Percentiles rank a stretch among this genome's conserved stretches.
Evolutionary conservation across 805 yeast genomes (phyloP).

Genomic region (Wickerhamomyces queroliae): DNA sequence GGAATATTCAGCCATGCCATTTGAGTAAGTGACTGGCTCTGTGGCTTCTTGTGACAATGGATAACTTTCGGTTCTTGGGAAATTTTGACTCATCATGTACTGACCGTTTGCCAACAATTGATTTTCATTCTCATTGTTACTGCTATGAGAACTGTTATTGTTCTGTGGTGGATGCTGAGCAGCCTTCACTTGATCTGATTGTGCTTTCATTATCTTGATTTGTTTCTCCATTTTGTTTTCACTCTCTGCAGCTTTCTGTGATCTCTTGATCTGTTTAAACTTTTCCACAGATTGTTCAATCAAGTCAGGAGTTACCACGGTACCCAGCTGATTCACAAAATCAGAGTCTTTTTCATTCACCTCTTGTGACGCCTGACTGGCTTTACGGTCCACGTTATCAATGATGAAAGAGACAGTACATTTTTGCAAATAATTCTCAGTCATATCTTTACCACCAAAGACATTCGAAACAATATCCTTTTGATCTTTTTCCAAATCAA

Average conservation of each 20-base stretch:
- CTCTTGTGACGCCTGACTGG: slow-evolving; percentile 4
- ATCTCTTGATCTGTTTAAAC: slow-evolving; percentile 2
- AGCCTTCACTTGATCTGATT: not conserved
- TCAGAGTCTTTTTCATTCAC: slow-evolving; percentile 8
- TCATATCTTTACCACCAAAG: slow-evolving; percentile 25
- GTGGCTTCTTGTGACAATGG: not conserved
- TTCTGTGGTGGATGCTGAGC: not conserved
- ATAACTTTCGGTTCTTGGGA: not conserved
- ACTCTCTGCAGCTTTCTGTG: slow-evolving; percentile 3
- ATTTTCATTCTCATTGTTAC: not conserved
- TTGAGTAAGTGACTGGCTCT: not conserved
- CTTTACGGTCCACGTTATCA: slow-evolving; percentile 8
- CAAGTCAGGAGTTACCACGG: slow-evolving; percentile 11
- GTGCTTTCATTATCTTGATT: not conserved
- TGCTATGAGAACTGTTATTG: not conserved
- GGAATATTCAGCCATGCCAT: not conserved
- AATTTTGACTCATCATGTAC: not conserved
- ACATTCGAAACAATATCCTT: slow-evolving; percentile 25
- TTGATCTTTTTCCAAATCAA: slow-evolving; percentile 22
- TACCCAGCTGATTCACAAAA: slow-evolving; percentile 17
- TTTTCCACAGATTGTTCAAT: slow-evolving; percentile 9
- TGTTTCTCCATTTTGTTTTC: slow-evolving; percentile 5
- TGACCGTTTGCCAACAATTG: not conserved
- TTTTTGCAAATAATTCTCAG: slow-evolving; percentile 23
- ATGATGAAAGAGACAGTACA: slow-evolving; percentile 23